Evolutionary conservation across 179 eudicot genomes (phyloP).

Genomic region (Patellifolia procumbens): DNA sequence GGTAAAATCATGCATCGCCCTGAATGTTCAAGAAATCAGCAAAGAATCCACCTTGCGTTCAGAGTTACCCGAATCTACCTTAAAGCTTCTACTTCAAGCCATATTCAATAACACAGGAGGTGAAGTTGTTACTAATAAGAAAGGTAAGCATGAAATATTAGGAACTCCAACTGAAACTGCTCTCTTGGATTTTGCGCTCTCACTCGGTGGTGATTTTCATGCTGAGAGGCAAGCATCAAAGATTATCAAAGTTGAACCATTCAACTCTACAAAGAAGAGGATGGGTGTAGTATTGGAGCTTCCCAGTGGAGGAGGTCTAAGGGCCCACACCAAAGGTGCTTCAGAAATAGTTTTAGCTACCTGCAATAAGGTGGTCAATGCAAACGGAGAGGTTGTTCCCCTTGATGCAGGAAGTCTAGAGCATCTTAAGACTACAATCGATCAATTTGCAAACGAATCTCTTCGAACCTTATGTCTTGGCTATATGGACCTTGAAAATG

Average conservation of each 20-base stretch:
- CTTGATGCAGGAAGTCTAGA: constrained; percentile 48
- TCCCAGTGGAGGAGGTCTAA: constrained; percentile 66
- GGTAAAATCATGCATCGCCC: constrained; percentile 76
- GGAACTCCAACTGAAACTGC: constrained; percentile 97
- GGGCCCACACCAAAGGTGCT: constrained; percentile 87
- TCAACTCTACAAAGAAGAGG: constrained; percentile 82
- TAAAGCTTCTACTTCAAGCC: constrained; percentile 60
- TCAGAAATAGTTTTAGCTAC: constrained; percentile 87
- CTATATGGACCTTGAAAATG: constrained; percentile 59
- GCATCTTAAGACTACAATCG: constrained; percentile 62
- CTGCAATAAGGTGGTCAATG: constrained; percentile 66
- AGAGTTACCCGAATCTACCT: constrained; percentile 52
- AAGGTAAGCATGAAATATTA: constrained; percentile 66
- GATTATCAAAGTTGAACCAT: constrained; percentile 78
- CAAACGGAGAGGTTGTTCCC: constrained; percentile 69
- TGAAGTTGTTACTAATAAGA: constrained; percentile 69
- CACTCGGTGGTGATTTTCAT: constrained; percentile 80
- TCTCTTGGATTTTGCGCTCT: constrained; percentile 69
- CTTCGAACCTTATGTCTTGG: constrained; percentile 86
- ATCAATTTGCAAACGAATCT: constrained; percentile 80
- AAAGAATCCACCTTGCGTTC: constrained; percentile 43
- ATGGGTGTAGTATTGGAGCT: constrained; percentile 85
- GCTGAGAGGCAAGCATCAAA: constrained; percentile 52
- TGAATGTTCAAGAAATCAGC: constrained; percentile 50
- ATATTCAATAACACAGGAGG: constrained; percentile 88